Evolutionary conservation across 148 eudicot species (phyloP).

Genomic region (Mesembryanthemum crystallinum): DNA sequence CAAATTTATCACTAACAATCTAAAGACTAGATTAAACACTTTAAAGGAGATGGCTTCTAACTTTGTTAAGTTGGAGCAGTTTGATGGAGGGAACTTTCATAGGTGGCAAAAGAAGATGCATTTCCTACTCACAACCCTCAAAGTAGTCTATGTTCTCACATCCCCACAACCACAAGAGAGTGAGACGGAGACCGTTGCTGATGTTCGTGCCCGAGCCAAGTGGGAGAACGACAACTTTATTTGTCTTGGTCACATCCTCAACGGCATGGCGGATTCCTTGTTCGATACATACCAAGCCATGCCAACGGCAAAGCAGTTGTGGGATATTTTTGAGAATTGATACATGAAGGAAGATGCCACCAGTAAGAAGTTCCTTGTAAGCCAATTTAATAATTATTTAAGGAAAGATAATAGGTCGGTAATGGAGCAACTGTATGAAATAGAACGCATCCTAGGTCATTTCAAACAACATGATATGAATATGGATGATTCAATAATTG

Average conservation of each 20-base stretch:
- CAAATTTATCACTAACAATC: too few relatives aligned
- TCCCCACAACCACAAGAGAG: too few relatives aligned
- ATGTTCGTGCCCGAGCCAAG: too few relatives aligned
- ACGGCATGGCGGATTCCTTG: not conserved
- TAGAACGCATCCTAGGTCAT: not conserved
- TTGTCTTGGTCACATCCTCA: not conserved
- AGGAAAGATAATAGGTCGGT: not conserved
- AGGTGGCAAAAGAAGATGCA: too few relatives aligned
- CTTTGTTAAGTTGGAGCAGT: too few relatives aligned
- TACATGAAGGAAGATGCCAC: not conserved
- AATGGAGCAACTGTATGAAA: slow-evolving; percentile 2
- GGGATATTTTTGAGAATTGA: not conserved
- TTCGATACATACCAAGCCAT: not conserved
- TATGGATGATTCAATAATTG: not conserved
- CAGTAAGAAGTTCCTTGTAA: not conserved
- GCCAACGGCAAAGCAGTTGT: too few relatives aligned
- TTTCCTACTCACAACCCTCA: too few relatives aligned
- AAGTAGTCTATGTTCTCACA: too few relatives aligned
- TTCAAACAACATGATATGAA: slow-evolving; percentile 8
- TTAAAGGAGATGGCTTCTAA: too few relatives aligned
- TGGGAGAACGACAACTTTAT: not conserved
- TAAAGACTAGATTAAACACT: too few relatives aligned
- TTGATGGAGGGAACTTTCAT: too few relatives aligned
- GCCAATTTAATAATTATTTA: not conserved
- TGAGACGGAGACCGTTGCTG: too few relatives aligned